These are phyloP conservation scores for Musa acuminata DNA, from an alignment of 176 grass and related monocot species.

Conservation along the genomic window DNA sequence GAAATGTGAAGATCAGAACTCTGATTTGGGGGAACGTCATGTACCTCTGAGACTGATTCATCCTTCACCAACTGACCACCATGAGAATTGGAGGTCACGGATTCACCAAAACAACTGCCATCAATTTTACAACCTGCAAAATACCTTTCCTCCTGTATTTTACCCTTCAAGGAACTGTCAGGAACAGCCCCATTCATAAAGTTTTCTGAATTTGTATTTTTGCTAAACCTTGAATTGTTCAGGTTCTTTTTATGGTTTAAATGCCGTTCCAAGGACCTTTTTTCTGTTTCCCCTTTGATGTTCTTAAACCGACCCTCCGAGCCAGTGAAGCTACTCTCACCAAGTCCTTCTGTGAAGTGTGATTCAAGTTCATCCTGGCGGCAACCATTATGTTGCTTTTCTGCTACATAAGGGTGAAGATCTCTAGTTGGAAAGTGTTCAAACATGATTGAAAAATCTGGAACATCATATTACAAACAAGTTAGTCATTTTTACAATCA, in stretches of 20 bases:
- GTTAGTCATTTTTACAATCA: background rate
- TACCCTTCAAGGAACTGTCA: slow-evolving; percentile 7
- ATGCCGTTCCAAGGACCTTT: slow-evolving; percentile 8
- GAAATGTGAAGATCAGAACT: background rate
- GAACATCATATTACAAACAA: background rate
- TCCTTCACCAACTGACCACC: slow-evolving; percentile 7
- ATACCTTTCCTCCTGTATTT: slow-evolving; percentile 8
- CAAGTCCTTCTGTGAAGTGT: slow-evolving; percentile 19
- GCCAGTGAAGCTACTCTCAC: slow-evolving; percentile 27
- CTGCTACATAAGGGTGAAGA: slow-evolving; percentile 20
- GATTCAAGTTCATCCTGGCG: slow-evolving; percentile 12
- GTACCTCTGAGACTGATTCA: slow-evolving; percentile 3
- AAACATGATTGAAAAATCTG: slow-evolving; percentile 41
- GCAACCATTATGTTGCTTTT: slow-evolving; percentile 32
- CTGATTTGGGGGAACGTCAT: background rate
- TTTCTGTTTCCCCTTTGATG: slow-evolving; percentile 16
- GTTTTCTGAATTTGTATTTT: slow-evolving; percentile 2
- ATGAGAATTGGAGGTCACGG: slow-evolving; percentile 19
- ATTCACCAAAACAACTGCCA: slow-evolving; percentile 21
- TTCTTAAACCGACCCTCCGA: slow-evolving; percentile 18
- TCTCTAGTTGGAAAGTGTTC: slow-evolving; percentile 35
- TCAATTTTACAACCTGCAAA: slow-evolving; percentile 18
- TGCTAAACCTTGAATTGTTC: slow-evolving; percentile 23
- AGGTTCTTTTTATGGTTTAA: slow-evolving; percentile 22
- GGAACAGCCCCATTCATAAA: background rate